phyloP scores from a whole-genome alignment of 805 yeast genomes.

The Saccharomycopsis fibuligera region DNA sequence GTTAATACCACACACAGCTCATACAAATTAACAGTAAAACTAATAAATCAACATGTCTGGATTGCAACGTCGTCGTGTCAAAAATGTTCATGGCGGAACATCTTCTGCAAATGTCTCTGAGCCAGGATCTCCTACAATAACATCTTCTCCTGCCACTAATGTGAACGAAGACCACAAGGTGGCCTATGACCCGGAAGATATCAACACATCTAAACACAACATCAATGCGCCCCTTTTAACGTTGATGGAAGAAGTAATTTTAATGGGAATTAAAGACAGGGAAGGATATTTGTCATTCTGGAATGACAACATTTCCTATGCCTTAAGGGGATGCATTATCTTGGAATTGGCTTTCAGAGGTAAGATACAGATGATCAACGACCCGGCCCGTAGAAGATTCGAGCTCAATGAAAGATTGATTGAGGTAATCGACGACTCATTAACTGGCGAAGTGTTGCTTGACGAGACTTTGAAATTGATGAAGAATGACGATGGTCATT shows the following conservation, averaged over 20 bases:
- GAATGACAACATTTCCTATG: conserved; percentile 97
- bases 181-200: conserved; percentile 70
- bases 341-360: conserved; percentile 90
- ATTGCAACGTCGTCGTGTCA: conserved; percentile 74
- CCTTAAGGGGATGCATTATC: conserved; percentile 87
- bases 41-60: conserved; percentile 44
- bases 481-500: conserved; percentile 72
- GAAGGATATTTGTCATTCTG: conserved; percentile 96
- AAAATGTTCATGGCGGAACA: conserved; percentile 29
- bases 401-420: conserved; percentile 82
- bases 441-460: conserved; percentile 91
- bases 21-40: neutral
- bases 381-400: conserved; percentile 84
- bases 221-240: conserved; percentile 65
- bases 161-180: conserved; percentile 47
- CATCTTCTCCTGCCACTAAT: conserved; percentile 14
- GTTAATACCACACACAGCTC: neutral
- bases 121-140: conserved; percentile 20
- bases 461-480: conserved; percentile 91
- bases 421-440: conserved; percentile 76
- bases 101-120: conserved; percentile 15
- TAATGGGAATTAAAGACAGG: conserved; percentile 89
- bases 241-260: conserved; percentile 91
- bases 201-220: conserved; percentile 29
- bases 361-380: conserved; percentile 82